A percentile compares a stretch with the other conserved stretches of the same genome.
Evolutionary conservation across 2,329 filamentous ascomycete species (phyloP).

Genomic region (Ophiostoma piceae): DNA sequence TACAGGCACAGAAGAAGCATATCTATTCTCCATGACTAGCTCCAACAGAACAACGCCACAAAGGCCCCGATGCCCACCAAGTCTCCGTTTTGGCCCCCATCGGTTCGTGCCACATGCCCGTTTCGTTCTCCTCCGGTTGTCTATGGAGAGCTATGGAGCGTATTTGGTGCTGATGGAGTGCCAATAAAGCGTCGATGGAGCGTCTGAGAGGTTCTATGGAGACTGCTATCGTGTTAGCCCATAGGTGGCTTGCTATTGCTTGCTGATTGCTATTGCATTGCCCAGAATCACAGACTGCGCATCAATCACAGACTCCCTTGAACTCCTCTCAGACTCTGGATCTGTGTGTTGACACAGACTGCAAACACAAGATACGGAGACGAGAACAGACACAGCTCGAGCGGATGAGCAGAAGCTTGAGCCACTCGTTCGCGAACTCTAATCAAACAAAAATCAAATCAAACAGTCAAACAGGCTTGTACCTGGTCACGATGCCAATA

Average conservation of each 20-base stretch:
- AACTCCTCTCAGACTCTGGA: neutral
- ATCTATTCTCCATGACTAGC: neutral
- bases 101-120: conserved; percentile 6
- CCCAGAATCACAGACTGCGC: neutral
- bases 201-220: no score
- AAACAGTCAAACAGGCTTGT: neutral
- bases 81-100: neutral
- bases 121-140: neutral
- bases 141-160: neutral
- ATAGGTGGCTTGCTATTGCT: neutral
- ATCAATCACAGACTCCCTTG: neutral
- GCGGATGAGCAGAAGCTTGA: neutral
- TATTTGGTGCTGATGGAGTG: no score
- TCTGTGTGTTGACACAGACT: neutral
- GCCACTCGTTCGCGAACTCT: neutral
- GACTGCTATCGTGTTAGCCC: neutral
- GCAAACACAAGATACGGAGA: neutral
- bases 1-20: no score
- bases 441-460: neutral
- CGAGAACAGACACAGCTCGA: neutral
- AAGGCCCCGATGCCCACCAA: neutral
- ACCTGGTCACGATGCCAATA: neutral
- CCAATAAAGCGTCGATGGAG: no score
- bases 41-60: neutral
- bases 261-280: neutral